These are phyloP conservation scores for Pachyrhizus erosus DNA, from an alignment of 306 rosid genomes.

Conservation along the genomic window DNA sequence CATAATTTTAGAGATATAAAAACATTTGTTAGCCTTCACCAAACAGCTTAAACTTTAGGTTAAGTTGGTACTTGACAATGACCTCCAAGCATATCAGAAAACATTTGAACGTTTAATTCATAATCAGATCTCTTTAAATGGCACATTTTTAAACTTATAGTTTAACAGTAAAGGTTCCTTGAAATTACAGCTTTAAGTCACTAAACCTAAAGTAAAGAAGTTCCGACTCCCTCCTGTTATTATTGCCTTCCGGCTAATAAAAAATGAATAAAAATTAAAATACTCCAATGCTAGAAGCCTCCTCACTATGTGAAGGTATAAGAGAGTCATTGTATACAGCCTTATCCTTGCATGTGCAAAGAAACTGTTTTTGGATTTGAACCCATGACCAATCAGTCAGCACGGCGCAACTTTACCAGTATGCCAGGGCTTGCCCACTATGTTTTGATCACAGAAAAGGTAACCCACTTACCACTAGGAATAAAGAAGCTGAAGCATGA, in stretches of 20 bases:
- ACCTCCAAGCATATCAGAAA: constrained; percentile 30
- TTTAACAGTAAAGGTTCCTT: constrained; percentile 2
- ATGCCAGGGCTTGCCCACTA: too few species aligned
- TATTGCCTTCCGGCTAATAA: not conserved
- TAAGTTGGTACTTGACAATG: constrained; percentile 3
- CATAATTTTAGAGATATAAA: not conserved
- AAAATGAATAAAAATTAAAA: not conserved
- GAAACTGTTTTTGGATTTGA: too few species aligned
- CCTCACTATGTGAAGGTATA: too few species aligned
- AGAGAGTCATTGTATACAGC: too few species aligned
- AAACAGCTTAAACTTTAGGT: constrained; percentile 1
- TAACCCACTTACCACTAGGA: constrained; percentile 45
- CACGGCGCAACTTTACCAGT: too few species aligned
- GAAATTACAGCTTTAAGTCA: constrained; percentile 30
- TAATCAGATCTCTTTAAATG: constrained; percentile 9
- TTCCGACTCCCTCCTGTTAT: not conserved
- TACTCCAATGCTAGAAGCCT: too few species aligned
- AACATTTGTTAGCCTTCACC: not conserved
- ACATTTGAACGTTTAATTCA: constrained; percentile 25
- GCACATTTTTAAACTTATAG: not conserved
- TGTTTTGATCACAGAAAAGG: constrained; percentile 2
- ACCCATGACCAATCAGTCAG: too few species aligned
- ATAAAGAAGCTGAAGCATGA: constrained; percentile 56
- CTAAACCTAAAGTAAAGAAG: constrained; percentile 24
- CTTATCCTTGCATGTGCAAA: too few species aligned